Conservation (phyloP, 805 yeast genomes). For the Priceomyces castillae region DNA sequence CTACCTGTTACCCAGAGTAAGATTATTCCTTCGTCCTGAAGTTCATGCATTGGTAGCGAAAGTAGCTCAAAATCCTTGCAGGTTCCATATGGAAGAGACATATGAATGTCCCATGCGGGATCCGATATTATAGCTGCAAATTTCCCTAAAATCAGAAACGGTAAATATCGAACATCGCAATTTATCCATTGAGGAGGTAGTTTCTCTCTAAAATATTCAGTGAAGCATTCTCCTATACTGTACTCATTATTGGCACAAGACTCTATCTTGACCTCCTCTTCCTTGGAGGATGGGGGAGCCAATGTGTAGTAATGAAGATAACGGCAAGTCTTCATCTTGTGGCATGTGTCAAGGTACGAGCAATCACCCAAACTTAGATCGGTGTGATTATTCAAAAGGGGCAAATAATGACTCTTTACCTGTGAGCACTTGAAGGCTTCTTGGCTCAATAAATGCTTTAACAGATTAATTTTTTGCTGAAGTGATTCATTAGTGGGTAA, state of each 20-base stretch:
- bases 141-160: constrained; percentile 69
- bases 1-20: constrained; percentile 95
- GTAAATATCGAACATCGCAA: constrained; percentile 76
- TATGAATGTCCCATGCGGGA: constrained; percentile 97
- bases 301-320: constrained; percentile 72
- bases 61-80: constrained; percentile 75
- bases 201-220: constrained; percentile 30
- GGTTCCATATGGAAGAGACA: constrained; percentile 76
- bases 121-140: constrained; percentile 84
- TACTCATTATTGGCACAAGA: constrained; percentile 33
- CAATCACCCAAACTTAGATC: constrained; percentile 82
- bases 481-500: constrained; percentile 7
- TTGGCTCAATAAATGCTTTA: constrained; percentile 13
- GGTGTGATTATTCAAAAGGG: constrained; percentile 47
- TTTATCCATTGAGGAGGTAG: constrained; percentile 80
- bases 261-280: constrained; percentile 8
- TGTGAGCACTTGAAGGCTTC: constrained; percentile 23
- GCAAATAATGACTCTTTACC: constrained; percentile 27
- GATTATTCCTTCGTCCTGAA: constrained; percentile 82
- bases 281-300: constrained; percentile 28
- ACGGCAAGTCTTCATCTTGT: constrained; percentile 74
- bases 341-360: constrained; percentile 92
- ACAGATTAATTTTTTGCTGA: constrained; percentile 14
- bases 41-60: constrained; percentile 57
- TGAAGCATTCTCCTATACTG: constrained; percentile 48